Base-by-base conservation (phyloP, 164 flowering plant genomes). In the Chimonanthus praecox region DNA sequence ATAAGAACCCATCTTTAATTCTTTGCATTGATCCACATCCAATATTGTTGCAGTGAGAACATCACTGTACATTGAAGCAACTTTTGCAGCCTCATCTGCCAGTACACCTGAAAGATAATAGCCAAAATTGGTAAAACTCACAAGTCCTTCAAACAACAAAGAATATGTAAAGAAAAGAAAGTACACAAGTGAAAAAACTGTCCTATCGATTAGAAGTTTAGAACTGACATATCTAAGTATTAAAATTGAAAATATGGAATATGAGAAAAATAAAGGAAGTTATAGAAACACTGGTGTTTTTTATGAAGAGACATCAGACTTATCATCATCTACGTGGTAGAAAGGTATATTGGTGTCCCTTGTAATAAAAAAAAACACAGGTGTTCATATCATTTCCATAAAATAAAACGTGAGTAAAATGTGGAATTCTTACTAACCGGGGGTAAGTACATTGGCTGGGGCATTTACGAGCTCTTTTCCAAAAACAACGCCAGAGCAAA, bases 401-500 rank as follows among this genome's bases (percentile, higher is more conserved):
- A 33, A 33, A 33, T 33, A 33, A 33, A 33, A 33, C 33, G 33
- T 7, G 16, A 16, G 48, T 16, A 16, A 67, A 9, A 16, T 64
- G n/a, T 43, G 68, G 10, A 74, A 15, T 48, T 18, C 7, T 54
- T 73, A 82, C 86, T 2, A 74, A 90, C 98, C 98, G 64, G 99
- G 99, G n/a, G 99, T 95, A 62, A 95, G 94, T 20, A 95, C 98
- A 80, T 95, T 95, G 16, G 99, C 91, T 8, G 98, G 99, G 46
- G 98, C 88, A 85, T 95, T 95, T 46, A 89, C 97, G 71, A 95
- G 97, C 84, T 92, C 93, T 80, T 69, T 88, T 47, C 94, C 99
- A 61, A 93, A 81, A 49, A 95, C 87, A 20, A 95, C 84, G 6
- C 88, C 98, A 58, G 88, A 84, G 80, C 91, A 87, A 78, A 92